Base-by-base conservation (phyloP, 805 yeast genomes). In the Candida verbasci region DNA sequence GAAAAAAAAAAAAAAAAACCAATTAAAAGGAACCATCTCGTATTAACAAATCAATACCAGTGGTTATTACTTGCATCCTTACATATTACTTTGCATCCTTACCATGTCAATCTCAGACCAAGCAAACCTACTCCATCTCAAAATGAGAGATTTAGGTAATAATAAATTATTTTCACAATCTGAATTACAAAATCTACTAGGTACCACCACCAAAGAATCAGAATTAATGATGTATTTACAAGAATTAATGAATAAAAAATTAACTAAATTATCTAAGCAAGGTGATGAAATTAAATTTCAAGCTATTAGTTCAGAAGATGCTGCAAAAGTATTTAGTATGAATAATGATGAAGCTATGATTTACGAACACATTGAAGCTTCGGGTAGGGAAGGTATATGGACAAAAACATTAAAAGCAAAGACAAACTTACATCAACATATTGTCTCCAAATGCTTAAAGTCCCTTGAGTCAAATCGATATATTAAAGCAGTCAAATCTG, bases 361-460 rank as follows among this genome's bases (percentile, higher is more conserved):
- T 18, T 91, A 91, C 55, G 81, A 93, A 1, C 82, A 88, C 52
- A 91, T 91, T 45, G 95, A 86, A 52, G 94, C 95, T 0, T 76
- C 94, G 6, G 95, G 93, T 3, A 71, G 97, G 58, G 97, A 89
- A 60, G 97, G 97, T 30, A 87, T 89, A 36, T 89, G 97, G 97
- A 84, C 95, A 9, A 87, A 86, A 61, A 86, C 95, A 7, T 77
- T 89, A 48, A 86, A 86, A 54, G 86, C 89, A 9, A 80, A 82
- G 52, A 85, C 96, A 10, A 88, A 88, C 50, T 63, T 89, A 42
- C 96, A 89, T 56, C 95, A 87, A 51, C 94, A 86, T 55, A 82
- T 89, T n/a, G 95, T 89, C 9, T 70, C 75, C 31, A 73, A 94
- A 53, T 85, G 95, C 52, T 65, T 89, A 52, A 89, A 89, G 53